Evolutionary conservation across 2,329 filamentous ascomycete species (phyloP), one percentile per base, ranked within the genome.

Genomic region (Alternaria rosae): DNA sequence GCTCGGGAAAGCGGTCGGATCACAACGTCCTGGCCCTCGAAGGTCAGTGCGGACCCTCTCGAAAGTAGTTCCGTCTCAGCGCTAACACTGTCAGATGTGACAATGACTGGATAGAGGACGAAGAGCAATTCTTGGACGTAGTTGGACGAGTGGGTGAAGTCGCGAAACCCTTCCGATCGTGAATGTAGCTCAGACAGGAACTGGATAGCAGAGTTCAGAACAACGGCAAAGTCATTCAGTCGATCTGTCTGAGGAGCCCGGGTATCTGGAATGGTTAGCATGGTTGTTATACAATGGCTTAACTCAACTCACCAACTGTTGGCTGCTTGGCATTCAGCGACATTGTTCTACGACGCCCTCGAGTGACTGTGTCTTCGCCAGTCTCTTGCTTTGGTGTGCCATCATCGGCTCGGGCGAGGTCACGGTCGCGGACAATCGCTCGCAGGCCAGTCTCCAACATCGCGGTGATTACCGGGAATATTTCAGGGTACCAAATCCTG

Each of bases 391-490:
- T 70, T 2, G 67, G 53, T 20, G 61, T 47, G 21, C 64, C 62
- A 41, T 64, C 70, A 20, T 72, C 69, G 10, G 58, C 44, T 21
- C 63, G 70, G 13, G 62, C 59, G n/a, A 60, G 69, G 54, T 78
- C 75, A 42, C 74, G 72, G 50, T 78, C 76, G 21, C 73, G 72
- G 4, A 79, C 76, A 47, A 79, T 78, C 0, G 76, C 62, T 9
- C 92, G 91, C 21, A 98, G 78, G 0, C 93, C 94, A 73, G 91
- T 89, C 74, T 96, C 92, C 2, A 99, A 82, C 93, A 99, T 96
- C 0, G 90, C 87, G 6, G 89, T 90, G 47, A 99, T 90, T 11
- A 97, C 89, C 0, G 90, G 86, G 23, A 97, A 82, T 7, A 93
- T 88, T 59, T 96, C 93, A 0, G 93, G 89, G 73, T 93, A 92